Conservation (phyloP, 768 basidiomycete genomes). For the Suillus occidentalis region DNA sequence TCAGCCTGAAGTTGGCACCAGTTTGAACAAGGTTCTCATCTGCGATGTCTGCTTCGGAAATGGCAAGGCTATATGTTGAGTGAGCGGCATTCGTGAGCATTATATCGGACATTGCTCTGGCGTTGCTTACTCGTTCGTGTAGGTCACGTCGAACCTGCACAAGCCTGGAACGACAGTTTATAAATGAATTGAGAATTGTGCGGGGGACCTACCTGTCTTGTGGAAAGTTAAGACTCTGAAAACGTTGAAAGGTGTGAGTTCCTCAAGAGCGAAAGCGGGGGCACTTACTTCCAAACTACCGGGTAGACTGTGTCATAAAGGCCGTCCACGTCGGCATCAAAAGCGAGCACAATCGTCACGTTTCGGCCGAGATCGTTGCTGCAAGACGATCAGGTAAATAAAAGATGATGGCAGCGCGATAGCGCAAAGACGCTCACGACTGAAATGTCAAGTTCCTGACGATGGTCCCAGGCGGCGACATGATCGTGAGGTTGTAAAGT, state of each 20-base stretch:
- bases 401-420: neutral
- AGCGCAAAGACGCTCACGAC: neutral
- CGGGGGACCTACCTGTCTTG: neutral
- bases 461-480: neutral
- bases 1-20: neutral
- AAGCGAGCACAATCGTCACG: neutral
- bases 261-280: neutral
- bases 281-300: neutral
- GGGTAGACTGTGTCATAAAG: neutral
- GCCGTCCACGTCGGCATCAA: neutral
- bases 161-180: neutral
- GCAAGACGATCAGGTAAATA: neutral
- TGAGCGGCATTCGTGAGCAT: neutral
- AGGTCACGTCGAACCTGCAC: neutral
- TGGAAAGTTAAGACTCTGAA: neutral
- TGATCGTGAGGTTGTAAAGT: neutral
- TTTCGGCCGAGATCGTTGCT: neutral
- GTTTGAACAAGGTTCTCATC: neutral
- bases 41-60: neutral
- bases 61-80: neutral
- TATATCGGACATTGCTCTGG: neutral
- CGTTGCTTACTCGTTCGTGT: neutral
- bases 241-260: neutral
- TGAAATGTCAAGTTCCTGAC: slow-evolving; percentile 1
- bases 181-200: neutral